Evolutionary conservation across 345 rosid species (phyloP).

Genomic region (Populus nigra): DNA sequence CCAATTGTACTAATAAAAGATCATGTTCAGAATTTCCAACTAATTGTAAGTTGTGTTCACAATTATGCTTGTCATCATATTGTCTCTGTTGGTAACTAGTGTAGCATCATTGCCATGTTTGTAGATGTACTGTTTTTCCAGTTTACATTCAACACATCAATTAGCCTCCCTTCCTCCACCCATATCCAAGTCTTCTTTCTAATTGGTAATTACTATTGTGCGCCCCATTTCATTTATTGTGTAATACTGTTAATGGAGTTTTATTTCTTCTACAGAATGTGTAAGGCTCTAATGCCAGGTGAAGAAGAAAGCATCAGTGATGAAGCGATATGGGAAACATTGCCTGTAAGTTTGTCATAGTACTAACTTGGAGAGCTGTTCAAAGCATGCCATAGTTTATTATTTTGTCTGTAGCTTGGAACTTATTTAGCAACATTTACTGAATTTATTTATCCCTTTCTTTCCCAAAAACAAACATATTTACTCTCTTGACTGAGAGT

Average conservation of each 20-base stretch:
- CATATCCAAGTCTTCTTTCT: neutral
- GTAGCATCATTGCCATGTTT: neutral
- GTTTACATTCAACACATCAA: neutral
- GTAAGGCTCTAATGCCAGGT: slow-evolving; percentile 90
- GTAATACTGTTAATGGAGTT: slow-evolving; percentile 5
- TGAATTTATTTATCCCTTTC: neutral
- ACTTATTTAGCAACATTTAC: neutral
- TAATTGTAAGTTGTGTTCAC: neutral
- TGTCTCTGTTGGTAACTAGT: neutral
- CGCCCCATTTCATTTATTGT: neutral
- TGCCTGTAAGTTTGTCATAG: slow-evolving; percentile 65
- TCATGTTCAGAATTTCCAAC: neutral
- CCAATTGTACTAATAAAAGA: neutral
- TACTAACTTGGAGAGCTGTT: slow-evolving; percentile 6
- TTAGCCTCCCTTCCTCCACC: neutral
- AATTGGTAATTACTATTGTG: neutral
- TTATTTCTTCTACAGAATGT: slow-evolving; percentile 60
- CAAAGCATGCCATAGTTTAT: neutral
- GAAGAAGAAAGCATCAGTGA: slow-evolving; percentile 86
- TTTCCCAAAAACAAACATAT: neutral
- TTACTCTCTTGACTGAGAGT: neutral
- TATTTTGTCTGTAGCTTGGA: neutral
- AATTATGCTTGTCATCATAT: neutral
- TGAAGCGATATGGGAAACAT: slow-evolving; percentile 96
- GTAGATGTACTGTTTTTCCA: slow-evolving; percentile 1